Base-by-base conservation (phyloP, 495 filamentous ascomycete species). In the Hypoxylon trugodes region DNA sequence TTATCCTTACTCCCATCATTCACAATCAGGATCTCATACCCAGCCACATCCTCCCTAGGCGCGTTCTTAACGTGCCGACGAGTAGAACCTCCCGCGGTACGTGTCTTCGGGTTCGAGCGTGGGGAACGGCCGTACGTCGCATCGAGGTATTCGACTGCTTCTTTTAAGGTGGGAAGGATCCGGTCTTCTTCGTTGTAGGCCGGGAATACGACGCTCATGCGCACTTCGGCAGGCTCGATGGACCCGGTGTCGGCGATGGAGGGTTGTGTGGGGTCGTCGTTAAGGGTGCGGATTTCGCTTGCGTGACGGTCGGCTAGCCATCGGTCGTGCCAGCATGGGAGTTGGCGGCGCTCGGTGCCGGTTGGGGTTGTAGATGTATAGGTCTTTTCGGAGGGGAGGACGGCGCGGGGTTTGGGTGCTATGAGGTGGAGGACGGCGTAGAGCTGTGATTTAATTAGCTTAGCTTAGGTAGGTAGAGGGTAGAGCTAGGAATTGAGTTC, bases 21-120 rank as follows among this genome's bases (percentile, higher is more conserved):
- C 41, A 99, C 85, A 43, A 99, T 77, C n/a, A 99, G 77, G 59
- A 99, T 94, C 74, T 99, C 95, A 87, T 96, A 99, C 26, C 91
- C 92, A 26, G 77, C 53, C 0, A 80, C 30, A 49, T 70, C 59
- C 42, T 74, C 67, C 25, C 73, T 71, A 58, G 68, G 61, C 41
- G 63, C 57, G 55, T 73, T 61, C 66, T 69, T 55, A 37, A 51
- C 56, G 26, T 64, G 63, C 22, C 37, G 52, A 35, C 35, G 62
- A 33, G 36, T 43, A n/a, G 21, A 46, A 50, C 12, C 24, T 16
- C 25, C 52, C 37, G 33, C 33, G 49, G 52, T 56, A 69, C 65
- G 38, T 15, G 53, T n/a, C 68, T 69, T 35, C 51, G 58, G 19
- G 9, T 51, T 38, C 19, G 66, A 59, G 43, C 49, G 55, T 6